Percentiles rank a stretch among this genome's conserved stretches.
Evolutionary conservation across 768 basidiomycete species (phyloP).

Genomic region (Mycena epipterygia): DNA sequence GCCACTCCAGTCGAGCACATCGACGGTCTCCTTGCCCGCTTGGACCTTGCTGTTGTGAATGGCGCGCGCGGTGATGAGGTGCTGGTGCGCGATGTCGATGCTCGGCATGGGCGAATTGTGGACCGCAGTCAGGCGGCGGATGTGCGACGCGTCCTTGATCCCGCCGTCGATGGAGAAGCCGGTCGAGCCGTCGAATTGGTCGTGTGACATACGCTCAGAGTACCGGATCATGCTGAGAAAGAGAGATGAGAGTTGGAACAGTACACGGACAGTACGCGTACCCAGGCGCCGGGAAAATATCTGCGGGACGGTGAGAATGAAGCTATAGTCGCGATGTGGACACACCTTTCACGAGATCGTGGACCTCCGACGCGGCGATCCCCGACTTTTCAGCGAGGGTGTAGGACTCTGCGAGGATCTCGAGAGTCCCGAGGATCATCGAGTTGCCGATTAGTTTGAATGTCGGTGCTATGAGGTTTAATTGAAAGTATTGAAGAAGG

Average conservation of each 20-base stretch:
- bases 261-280: conserved; percentile 44
- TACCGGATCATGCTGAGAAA: conserved; percentile 65
- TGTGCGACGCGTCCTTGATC: conserved; percentile 87
- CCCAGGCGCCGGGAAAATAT: conserved; percentile 78
- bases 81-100: conserved; percentile 80
- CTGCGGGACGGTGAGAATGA: conserved; percentile 46
- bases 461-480: conserved; percentile 63
- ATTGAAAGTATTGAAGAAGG: neutral
- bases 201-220: conserved; percentile 76
- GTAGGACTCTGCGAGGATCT: conserved; percentile 85
- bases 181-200: conserved; percentile 78
- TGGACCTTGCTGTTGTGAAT: conserved; percentile 65
- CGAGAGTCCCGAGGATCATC: conserved; percentile 81
- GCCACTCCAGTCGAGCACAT: conserved; percentile 86
- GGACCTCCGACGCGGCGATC: conserved; percentile 73
- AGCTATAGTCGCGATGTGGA: neutral
- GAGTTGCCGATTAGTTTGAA: conserved; percentile 79
- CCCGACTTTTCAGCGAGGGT: conserved; percentile 90
- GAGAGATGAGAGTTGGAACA: neutral
- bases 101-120: conserved; percentile 79
- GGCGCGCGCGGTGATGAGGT: conserved; percentile 84
- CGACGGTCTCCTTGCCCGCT: conserved; percentile 62
- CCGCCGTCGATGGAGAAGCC: conserved; percentile 92
- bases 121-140: conserved; percentile 77
- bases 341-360: conserved; percentile 70